A percentile compares a stretch with the other conserved stretches of the same genome.
These are phyloP conservation scores for Brassica incana DNA, from an alignment of 345 rosid species.

Conservation along the genomic window DNA sequence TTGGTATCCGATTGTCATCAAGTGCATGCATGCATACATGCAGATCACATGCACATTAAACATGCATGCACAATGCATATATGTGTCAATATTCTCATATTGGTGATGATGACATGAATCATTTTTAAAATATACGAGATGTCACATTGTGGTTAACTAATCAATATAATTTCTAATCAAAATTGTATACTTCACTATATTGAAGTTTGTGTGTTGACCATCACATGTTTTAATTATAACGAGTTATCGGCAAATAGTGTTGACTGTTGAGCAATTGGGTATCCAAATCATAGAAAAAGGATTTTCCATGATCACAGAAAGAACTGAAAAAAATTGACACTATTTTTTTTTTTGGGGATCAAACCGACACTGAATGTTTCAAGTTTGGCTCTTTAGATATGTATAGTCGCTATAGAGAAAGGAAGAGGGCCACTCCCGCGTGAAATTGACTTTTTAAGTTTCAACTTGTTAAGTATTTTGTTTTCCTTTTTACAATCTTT, in stretches of 20 bases:
- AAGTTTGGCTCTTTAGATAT: slow-evolving; percentile 40
- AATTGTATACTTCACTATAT: not conserved
- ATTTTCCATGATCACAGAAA: not conserved
- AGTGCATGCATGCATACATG: not conserved
- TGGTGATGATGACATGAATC: not conserved
- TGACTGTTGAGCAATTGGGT: slow-evolving; percentile 14
- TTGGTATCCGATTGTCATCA: not conserved
- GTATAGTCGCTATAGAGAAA: slow-evolving; percentile 32
- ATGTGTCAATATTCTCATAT: not conserved
- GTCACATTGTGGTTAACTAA: not conserved
- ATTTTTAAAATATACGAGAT: not conserved
- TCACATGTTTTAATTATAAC: not conserved
- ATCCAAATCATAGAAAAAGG: slow-evolving; percentile 27
- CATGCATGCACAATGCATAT: slow-evolving; percentile 8
- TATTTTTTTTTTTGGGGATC: not conserved
- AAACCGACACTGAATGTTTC: slow-evolving; percentile 14
- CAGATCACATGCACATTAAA: not conserved
- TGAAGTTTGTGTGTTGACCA: not conserved
- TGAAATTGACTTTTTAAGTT: slow-evolving; percentile 24
- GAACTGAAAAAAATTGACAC: not conserved
- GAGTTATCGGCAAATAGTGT: not conserved
- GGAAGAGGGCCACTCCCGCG: slow-evolving; percentile 29
- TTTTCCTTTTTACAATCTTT: not conserved
- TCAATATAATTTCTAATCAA: not conserved
- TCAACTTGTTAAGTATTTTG: not conserved